Evolutionary conservation across 1,139 yeast genomes (phyloP).

Genomic region (Yamadazyma atlantica): DNA sequence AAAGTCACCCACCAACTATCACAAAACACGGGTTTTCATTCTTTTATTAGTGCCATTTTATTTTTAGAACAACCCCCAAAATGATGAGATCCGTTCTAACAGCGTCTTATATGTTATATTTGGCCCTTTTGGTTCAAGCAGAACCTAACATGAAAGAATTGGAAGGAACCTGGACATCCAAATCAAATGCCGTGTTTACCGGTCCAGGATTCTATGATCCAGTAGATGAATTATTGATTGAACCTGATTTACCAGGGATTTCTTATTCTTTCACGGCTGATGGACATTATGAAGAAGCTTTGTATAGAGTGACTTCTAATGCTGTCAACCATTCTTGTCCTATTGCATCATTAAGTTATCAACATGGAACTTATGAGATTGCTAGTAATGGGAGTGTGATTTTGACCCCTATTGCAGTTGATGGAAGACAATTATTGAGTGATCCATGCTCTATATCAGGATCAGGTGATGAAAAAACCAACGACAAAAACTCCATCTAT

Average conservation of each 20-base stretch:
- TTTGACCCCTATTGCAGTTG: conserved; percentile 76
- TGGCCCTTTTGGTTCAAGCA: conserved; percentile 11
- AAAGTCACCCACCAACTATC: too few species aligned
- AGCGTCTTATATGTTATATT: background rate
- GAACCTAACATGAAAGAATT: conserved; percentile 40
- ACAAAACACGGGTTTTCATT: background rate
- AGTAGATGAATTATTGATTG: conserved; percentile 86
- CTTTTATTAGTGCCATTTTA: background rate
- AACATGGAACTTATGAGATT: conserved; percentile 80
- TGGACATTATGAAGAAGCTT: conserved; percentile 88
- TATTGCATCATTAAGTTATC: conserved; percentile 75
- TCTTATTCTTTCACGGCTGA: conserved; percentile 90
- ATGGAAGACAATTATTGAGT: conserved; percentile 88
- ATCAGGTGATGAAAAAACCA: conserved; percentile 2
- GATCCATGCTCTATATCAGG: conserved; percentile 73
- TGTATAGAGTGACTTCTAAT: conserved; percentile 73
- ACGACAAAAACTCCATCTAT: conserved; percentile 49
- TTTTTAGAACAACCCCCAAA: background rate
- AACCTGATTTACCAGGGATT: conserved; percentile 93
- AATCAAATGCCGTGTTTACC: conserved; percentile 90
- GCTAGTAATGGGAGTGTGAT: conserved; percentile 64
- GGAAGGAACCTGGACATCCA: conserved; percentile 94
- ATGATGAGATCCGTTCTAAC: background rate
- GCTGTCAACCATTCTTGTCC: conserved; percentile 80
- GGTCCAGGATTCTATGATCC: conserved; percentile 98